These are phyloP conservation scores for Mycena epipterygia DNA, from an alignment of 768 basidiomycete genomes.

Conservation along the genomic window DNA sequence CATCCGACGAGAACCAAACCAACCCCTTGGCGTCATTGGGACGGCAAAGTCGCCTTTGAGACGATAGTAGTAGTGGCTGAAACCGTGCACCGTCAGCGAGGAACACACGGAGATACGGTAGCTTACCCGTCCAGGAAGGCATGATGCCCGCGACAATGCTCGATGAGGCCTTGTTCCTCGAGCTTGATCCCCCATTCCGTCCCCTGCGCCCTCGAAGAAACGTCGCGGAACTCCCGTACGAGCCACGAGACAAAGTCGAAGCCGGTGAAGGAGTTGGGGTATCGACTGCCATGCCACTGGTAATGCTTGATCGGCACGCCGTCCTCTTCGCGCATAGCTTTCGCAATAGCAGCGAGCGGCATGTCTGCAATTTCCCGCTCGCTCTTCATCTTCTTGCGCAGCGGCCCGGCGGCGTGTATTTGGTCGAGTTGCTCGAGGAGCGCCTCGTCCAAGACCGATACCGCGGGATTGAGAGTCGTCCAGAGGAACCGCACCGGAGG, in stretches of 20 bases:
- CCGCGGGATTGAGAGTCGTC: conserved; percentile 87
- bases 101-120: not conserved
- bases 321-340: conserved; percentile 88
- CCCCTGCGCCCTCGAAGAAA: conserved; percentile 85
- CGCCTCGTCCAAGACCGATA: conserved; percentile 83
- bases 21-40: conserved; percentile 77
- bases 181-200: conserved; percentile 83
- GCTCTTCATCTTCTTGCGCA: conserved; percentile 86
- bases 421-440: conserved; percentile 87
- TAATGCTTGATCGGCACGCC: conserved; percentile 88
- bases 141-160: conserved; percentile 84
- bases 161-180: conserved; percentile 86
- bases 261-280: conserved; percentile 90
- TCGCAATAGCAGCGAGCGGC: conserved; percentile 74
- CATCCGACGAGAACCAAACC: conserved; percentile 75
- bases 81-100: conserved; percentile 19
- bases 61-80: conserved; percentile 90
- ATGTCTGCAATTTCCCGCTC: conserved; percentile 80
- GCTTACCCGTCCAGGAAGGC: conserved; percentile 90
- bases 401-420: conserved; percentile 79
- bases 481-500: conserved; percentile 83
- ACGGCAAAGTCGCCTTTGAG: conserved; percentile 82
- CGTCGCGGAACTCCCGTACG: conserved; percentile 90
- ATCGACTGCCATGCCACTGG: conserved; percentile 83
- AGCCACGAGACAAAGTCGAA: conserved; percentile 94